Conservation (phyloP, 2,329 filamentous ascomycete genomes). For the Talaromyces sp. region DNA sequence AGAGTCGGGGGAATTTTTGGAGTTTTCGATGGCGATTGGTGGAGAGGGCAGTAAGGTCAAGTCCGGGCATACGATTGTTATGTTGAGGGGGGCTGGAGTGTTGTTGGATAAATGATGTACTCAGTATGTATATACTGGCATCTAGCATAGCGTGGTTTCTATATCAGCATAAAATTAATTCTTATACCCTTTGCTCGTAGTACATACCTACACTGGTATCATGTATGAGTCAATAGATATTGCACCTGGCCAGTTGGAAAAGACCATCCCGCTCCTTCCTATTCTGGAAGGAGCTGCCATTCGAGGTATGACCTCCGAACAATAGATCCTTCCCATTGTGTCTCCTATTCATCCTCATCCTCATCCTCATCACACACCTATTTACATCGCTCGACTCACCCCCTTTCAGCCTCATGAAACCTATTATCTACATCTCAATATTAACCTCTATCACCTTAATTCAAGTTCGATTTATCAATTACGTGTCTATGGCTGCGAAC, state of each 20-base stretch:
- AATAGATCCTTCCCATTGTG: background rate
- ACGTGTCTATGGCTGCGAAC: background rate
- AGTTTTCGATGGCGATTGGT: slow-evolving; percentile 84
- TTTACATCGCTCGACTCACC: background rate
- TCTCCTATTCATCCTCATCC: background rate
- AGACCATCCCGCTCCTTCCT: background rate
- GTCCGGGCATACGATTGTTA: slow-evolving; percentile 84
- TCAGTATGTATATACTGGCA: background rate
- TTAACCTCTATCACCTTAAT: background rate
- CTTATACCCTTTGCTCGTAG: background rate
- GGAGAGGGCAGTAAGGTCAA: slow-evolving; percentile 52
- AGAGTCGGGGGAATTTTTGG: slow-evolving; percentile 79
- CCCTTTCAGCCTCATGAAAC: background rate
- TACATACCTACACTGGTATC: background rate
- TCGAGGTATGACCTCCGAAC: background rate
- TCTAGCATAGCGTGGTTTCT: background rate
- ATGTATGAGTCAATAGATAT: background rate
- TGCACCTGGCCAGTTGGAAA: background rate
- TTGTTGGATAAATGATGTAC: slow-evolving; percentile 36
- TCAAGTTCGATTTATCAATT: background rate
- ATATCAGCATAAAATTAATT: background rate
- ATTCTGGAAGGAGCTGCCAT: background rate
- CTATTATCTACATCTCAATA: background rate
- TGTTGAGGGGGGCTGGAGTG: slow-evolving; percentile 81
- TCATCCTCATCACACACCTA: background rate